phyloP scores from a whole-genome alignment of 148 eudicot species.

The Beta vulgaris region DNA sequence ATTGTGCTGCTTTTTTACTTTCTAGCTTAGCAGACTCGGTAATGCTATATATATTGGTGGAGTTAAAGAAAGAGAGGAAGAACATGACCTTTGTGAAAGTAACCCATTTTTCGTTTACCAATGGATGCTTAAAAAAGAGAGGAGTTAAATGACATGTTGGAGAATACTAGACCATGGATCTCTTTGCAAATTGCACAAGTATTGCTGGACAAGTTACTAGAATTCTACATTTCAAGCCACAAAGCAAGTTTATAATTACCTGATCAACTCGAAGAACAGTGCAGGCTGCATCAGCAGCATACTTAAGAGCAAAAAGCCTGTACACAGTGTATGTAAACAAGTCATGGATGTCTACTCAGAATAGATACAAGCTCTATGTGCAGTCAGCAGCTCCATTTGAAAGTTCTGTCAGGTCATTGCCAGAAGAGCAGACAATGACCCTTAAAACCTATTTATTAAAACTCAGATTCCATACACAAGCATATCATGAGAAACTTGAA shows the following conservation, averaged over 20 bases:
- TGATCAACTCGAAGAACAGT: conserved; percentile 94
- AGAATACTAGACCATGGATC: not conserved
- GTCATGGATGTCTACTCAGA: not conserved
- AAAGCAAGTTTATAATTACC: conserved; percentile 40
- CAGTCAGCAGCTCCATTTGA: too few species aligned
- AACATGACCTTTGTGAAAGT: not conserved
- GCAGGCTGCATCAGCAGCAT: conserved; percentile 91
- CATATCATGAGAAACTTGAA: not conserved
- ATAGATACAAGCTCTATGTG: not conserved
- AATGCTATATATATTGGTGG: not conserved
- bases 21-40: not conserved
- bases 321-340: conserved; percentile 4
- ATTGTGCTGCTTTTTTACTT: not conserved
- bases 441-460: not conserved
- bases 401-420: not conserved
- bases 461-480: not conserved
- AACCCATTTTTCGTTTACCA: not conserved
- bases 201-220: too few species aligned
- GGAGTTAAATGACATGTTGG: not conserved
- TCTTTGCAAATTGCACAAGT: too few species aligned
- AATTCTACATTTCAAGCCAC: not conserved
- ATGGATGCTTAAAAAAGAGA: too few species aligned
- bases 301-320: conserved; percentile 87
- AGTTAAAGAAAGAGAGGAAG: not conserved
- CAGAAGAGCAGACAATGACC: not conserved